A percentile compares a stretch with the other conserved stretches of the same genome.
These are phyloP conservation scores for Umbelopsis sp. DNA, from an alignment of 371 early-diverging fungal genomes.

Conservation along the genomic window DNA sequence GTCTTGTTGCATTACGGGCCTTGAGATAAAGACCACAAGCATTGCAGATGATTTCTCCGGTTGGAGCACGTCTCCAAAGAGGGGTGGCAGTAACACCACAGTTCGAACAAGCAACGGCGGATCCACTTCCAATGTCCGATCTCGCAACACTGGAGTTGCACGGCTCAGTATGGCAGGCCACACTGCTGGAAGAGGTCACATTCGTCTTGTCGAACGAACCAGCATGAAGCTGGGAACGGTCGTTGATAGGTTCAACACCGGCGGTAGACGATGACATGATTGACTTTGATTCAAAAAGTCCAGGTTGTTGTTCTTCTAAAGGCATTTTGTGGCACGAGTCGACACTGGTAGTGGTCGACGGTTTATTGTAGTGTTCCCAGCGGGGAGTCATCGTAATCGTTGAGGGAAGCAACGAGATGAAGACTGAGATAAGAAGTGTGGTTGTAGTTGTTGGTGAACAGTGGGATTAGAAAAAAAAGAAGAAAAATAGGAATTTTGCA, in stretches of 20 bases:
- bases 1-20: constrained; percentile 81
- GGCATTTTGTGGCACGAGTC: constrained; percentile 58
- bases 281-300: constrained; percentile 22
- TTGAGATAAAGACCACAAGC: constrained; percentile 91
- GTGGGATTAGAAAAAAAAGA: not conserved
- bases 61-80: constrained; percentile 87
- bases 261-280: constrained; percentile 28
- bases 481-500: no score
- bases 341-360: constrained; percentile 56
- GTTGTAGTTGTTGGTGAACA: not conserved
- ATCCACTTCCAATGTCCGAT: constrained; percentile 54
- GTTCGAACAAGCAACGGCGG: constrained; percentile 78
- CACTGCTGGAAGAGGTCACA: constrained; percentile 48
- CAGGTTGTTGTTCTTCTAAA: constrained; percentile 27
- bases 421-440: not conserved
- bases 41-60: constrained; percentile 88
- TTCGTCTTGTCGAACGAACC: constrained; percentile 51
- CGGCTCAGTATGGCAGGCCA: constrained; percentile 47
- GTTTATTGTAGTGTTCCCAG: constrained; percentile 43
- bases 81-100: constrained; percentile 91
- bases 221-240: constrained; percentile 30
- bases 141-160: constrained; percentile 62
- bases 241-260: constrained; percentile 22
- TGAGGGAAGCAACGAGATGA: not conserved
- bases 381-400: constrained; percentile 17